Percentiles rank a stretch among this genome's conserved stretches.
These are phyloP conservation scores for Phoma sp. DNA, from an alignment of 2,329 filamentous ascomycete genomes.

Conservation along the genomic window DNA sequence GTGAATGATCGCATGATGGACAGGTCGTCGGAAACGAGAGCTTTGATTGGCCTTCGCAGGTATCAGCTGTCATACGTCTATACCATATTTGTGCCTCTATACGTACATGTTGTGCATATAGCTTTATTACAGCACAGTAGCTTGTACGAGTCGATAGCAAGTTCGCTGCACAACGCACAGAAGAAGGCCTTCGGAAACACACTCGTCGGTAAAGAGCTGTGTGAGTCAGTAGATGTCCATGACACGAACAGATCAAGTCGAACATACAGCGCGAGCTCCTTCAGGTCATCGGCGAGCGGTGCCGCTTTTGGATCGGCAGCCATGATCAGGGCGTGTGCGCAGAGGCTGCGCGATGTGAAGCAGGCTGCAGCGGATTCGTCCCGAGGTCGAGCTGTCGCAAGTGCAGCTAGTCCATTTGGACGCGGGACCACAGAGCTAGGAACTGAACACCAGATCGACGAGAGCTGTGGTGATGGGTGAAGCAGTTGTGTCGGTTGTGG, in stretches of 20 bases:
- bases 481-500: slow-evolving; percentile 5
- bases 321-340: slow-evolving; percentile 31
- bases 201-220: slow-evolving; percentile 76
- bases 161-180: slow-evolving; percentile 90
- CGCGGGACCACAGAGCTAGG: slow-evolving; percentile 1
- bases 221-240: slow-evolving; percentile 18
- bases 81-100: not conserved
- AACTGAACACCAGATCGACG: slow-evolving; percentile 2
- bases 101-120: slow-evolving; percentile 87
- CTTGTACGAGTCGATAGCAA: slow-evolving; percentile 89
- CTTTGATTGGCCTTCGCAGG: slow-evolving; percentile 36
- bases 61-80: not conserved
- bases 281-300: slow-evolving; percentile 42
- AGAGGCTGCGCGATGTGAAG: slow-evolving; percentile 18
- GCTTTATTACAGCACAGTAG: slow-evolving; percentile 94
- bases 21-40: slow-evolving; percentile 77
- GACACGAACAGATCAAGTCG: not conserved
- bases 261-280: slow-evolving; percentile 40
- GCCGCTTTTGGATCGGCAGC: slow-evolving; percentile 41
- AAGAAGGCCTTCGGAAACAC: slow-evolving; percentile 95
- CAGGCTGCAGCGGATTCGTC: slow-evolving; percentile 32
- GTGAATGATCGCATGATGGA: slow-evolving; percentile 91
- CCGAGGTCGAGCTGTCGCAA: slow-evolving; percentile 15
- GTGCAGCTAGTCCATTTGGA: slow-evolving; percentile 32
- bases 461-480: slow-evolving; percentile 18